Evolutionary conservation across 352 stramenopile species (phyloP).

Genomic region (Phytopythium montanum): DNA sequence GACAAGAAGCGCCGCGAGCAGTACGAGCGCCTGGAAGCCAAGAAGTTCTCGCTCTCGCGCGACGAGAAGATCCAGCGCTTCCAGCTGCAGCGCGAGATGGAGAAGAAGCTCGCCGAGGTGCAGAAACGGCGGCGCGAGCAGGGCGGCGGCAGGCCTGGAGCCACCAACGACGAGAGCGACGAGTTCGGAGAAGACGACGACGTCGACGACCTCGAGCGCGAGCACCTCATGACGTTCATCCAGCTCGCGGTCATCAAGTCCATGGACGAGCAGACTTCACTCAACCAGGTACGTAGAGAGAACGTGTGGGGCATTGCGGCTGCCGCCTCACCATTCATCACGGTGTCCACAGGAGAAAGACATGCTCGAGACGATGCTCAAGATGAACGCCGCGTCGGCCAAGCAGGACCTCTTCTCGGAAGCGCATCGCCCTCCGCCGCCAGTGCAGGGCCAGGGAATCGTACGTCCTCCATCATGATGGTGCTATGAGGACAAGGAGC

Average conservation of each 20-base stretch:
- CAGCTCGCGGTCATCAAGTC: conserved; percentile 70
- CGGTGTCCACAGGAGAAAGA: conserved; percentile 41
- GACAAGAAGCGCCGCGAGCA: conserved; percentile 69
- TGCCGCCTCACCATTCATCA: neutral
- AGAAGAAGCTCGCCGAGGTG: conserved; percentile 59
- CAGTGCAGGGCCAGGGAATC: conserved; percentile 68
- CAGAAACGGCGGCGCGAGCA: conserved; percentile 42
- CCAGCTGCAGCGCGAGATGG: conserved; percentile 70
- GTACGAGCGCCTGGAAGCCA: conserved; percentile 70
- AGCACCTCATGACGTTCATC: conserved; percentile 81
- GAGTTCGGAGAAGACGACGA: conserved; percentile 53
- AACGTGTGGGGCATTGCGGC: neutral
- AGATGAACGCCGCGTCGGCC: conserved; percentile 61
- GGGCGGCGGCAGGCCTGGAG: conserved; percentile 12
- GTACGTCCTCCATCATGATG: conserved; percentile 28
- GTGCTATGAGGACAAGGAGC: neutral
- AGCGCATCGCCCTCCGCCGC: conserved; percentile 50
- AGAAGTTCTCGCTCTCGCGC: conserved; percentile 57
- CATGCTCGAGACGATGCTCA: conserved; percentile 86
- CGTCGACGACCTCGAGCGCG: conserved; percentile 70
- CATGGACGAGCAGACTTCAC: conserved; percentile 70
- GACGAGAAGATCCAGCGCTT: conserved; percentile 85
- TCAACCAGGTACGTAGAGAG: conserved; percentile 45
- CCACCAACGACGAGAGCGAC: conserved; percentile 13
- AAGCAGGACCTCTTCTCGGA: conserved; percentile 73